Evolutionary conservation across 495 filamentous ascomycete genomes (phyloP), one percentile per base, ranked within the genome.

Genomic region (Pyrenula aspistea): DNA sequence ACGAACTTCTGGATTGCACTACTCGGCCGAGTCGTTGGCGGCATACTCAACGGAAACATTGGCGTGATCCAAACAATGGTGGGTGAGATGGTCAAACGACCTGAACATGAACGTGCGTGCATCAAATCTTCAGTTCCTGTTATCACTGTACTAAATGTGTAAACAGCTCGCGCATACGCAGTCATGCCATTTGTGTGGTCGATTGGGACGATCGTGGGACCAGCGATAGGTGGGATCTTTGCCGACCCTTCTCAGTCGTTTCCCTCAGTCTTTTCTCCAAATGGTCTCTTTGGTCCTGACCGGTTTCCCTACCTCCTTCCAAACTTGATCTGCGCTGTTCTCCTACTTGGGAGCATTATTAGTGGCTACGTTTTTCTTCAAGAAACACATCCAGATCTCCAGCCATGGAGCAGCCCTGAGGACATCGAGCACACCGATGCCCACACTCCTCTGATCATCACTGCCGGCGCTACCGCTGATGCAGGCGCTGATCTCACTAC

Each of bases 61-160:
- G 89, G 85, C 10, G 88, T 94, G 25, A 89, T 94, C 57, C 88
- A 92, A 67, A 92, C 88, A n/a, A 92, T 92, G 87, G 88, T 94
- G 22, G 88, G 84, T 21, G 89, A 94, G 65, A 61, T 92, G 53
- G 85, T 92, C 50, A 83, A 76, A 21, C 83, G 84, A 25, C 87
- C 86, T 1, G 83, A 89, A 62, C 86, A 93, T 72, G 88, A 93
- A 67, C 88, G 86, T 88, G 76, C 72, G 86, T 76, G 55, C 12
- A 55, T 19, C 21, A n/a, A 22, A 15, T 8, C 31, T 42, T 42
- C 4, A 15, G 31, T 10, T 31, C n/a, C 12, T 36, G 10, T 25
- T 15, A 15, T 31, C n/a, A 52, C 55, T 0, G 57, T 56, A 42
- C 60, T 67, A 55, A n/a, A 65, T 24, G 24, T 24, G 1, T 57